A percentile compares a stretch with the other conserved stretches of the same genome.
Conservation (phyloP, 2,329 filamentous ascomycete species). For the Scedosporium minutisporum region DNA sequence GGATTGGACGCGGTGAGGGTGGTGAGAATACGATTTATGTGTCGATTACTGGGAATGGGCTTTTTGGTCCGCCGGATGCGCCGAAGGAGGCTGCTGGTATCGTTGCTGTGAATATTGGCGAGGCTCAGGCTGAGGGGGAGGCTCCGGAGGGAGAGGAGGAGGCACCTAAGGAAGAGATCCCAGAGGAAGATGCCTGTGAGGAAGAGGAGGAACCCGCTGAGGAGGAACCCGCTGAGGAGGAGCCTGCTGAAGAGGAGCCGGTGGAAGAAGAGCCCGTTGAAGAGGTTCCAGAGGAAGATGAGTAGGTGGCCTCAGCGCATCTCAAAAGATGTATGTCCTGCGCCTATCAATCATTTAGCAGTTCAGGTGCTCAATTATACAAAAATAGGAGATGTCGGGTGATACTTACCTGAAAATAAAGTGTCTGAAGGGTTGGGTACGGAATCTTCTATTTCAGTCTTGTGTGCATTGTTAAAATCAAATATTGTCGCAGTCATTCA, state of each 20-base stretch:
- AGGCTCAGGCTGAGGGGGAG: background rate
- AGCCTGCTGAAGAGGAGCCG: background rate
- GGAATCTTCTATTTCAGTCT: too few species aligned
- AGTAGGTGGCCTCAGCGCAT: background rate
- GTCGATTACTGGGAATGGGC: conserved; percentile 5
- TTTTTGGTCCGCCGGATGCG: background rate
- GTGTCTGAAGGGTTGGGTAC: too few species aligned
- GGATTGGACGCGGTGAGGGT: background rate
- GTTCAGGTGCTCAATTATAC: too few species aligned
- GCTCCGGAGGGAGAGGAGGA: background rate
- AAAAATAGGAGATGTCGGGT: too few species aligned
- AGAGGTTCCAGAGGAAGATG: background rate
- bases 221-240: background rate
- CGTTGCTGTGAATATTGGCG: background rate
- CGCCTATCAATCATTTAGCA: too few species aligned
- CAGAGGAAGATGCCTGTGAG: background rate
- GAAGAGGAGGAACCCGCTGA: background rate
- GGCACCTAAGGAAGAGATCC: background rate
- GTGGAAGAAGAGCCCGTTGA: background rate
- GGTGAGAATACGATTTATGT: conserved; percentile 6
- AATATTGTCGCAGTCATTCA: too few species aligned
- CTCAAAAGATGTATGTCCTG: background rate
- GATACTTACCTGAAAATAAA: too few species aligned
- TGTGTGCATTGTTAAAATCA: too few species aligned
- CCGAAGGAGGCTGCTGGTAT: background rate